phyloP scores from a whole-genome alignment of 208 protist species.

The Trichomonas vaginalis region DNA sequence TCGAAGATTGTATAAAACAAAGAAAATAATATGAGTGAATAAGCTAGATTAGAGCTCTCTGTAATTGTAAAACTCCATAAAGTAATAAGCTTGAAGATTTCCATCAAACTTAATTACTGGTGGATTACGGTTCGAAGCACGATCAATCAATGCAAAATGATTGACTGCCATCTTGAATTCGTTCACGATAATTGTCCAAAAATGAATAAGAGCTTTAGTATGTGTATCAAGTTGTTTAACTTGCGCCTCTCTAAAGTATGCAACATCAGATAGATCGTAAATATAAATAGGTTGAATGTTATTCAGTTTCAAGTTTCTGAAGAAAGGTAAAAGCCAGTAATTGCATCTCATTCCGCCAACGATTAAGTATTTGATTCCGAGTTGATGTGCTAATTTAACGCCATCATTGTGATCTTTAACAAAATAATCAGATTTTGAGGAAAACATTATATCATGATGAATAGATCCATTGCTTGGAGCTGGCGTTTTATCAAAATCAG shows the following conservation, averaged over 20 bases:
- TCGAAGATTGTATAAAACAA: not conserved
- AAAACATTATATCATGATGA: slow-evolving; percentile 14
- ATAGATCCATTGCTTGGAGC: not conserved
- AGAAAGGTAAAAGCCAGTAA: not conserved
- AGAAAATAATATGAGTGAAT: not conserved
- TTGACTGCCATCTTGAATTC: not conserved
- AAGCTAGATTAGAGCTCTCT: no score
- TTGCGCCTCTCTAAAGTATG: not conserved
- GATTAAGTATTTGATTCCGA: not conserved
- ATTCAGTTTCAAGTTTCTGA: not conserved
- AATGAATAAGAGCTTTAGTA: not conserved
- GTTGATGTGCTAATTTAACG: not conserved
- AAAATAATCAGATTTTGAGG: not conserved
- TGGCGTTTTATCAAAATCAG: not conserved
- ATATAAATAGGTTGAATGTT: not conserved
- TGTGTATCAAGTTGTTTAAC: not conserved
- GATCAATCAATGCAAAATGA: not conserved
- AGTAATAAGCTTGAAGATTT: not conserved
- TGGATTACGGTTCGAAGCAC: not conserved
- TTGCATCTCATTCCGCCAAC: not conserved
- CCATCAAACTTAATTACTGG: not conserved
- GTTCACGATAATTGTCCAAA: not conserved
- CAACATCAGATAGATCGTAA: slow-evolving; percentile 14
- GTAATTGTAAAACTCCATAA: not conserved
- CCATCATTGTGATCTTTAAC: not conserved